A percentile compares a stretch with the other conserved stretches of the same genome.
Evolutionary conservation across 352 stramenopile species (phyloP).

Genomic region (Globisporangium canariense): DNA sequence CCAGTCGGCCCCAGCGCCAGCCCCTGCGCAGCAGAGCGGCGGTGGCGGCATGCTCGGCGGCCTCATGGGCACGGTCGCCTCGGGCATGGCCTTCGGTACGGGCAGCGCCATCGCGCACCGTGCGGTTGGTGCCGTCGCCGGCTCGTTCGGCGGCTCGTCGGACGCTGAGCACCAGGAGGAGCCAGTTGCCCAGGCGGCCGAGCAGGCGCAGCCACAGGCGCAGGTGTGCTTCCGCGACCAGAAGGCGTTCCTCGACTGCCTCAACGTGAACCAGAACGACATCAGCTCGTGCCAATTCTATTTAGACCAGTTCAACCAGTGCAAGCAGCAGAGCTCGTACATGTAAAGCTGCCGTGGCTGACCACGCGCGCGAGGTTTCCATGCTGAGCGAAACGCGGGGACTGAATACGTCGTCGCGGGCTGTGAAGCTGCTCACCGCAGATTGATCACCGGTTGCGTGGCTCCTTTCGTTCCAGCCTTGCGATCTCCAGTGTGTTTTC

Average conservation of each 20-base stretch:
- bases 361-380: not conserved
- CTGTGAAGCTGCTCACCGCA: not conserved
- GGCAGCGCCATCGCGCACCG: conserved; percentile 95
- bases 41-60: conserved; percentile 91
- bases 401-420: not conserved
- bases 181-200: conserved; percentile 29
- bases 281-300: conserved; percentile 88
- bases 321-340: conserved; percentile 75
- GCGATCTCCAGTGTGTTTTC: not conserved
- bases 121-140: conserved; percentile 75
- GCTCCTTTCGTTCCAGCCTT: not conserved
- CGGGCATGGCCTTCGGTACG: conserved; percentile 98
- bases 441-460: not conserved
- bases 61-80: conserved; percentile 94
- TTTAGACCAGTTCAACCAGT: conserved; percentile 86
- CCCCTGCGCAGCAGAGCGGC: conserved; percentile 43
- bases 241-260: conserved; percentile 81
- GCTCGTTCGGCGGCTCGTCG: conserved; percentile 60
- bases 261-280: conserved; percentile 86
- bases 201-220: conserved; percentile 33
- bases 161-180: conserved; percentile 20
- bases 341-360: conserved; percentile 32
- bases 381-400: conserved; percentile 5
- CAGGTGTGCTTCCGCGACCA: conserved; percentile 70
- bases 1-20: conserved; percentile 50